phyloP scores from a whole-genome alignment of 2,329 filamentous ascomycete genomes.

The Stylonectria norvegica region DNA sequence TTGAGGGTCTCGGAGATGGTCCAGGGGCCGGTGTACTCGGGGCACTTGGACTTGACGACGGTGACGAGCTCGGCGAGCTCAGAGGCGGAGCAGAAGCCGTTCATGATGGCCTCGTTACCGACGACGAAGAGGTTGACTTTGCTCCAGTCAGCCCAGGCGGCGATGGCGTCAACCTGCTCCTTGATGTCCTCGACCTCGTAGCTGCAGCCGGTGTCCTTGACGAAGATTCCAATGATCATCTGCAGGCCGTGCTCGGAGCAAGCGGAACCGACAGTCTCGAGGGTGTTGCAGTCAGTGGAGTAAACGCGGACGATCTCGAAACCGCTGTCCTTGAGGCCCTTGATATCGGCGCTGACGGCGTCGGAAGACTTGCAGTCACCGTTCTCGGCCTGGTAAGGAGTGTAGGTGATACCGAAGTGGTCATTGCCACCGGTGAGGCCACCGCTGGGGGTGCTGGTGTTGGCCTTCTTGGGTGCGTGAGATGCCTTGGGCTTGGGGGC shows the following conservation, averaged over 20 bases:
- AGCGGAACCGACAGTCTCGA: constrained; percentile 70
- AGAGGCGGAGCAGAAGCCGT: constrained; percentile 60
- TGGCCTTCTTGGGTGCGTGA: too few species aligned
- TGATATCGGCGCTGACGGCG: constrained; percentile 60
- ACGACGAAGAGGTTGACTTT: constrained; percentile 77
- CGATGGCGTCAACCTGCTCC: constrained; percentile 71
- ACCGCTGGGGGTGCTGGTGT: constrained; percentile 22
- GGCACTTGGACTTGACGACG: constrained; percentile 63
- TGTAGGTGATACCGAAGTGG: constrained; percentile 77
- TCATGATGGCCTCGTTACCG: constrained; percentile 88
- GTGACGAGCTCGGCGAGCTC: constrained; percentile 70
- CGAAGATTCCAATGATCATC: constrained; percentile 85
- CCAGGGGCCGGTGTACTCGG: constrained; percentile 69
- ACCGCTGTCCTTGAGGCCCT: constrained; percentile 59
- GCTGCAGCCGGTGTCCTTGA: constrained; percentile 62
- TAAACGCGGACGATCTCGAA: constrained; percentile 78
- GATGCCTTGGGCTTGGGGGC: constrained; percentile 22
- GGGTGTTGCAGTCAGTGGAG: constrained; percentile 84
- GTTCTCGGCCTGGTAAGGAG: constrained; percentile 59
- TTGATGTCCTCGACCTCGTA: constrained; percentile 59
- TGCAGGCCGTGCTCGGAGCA: constrained; percentile 64
- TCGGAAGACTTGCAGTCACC: constrained; percentile 62
- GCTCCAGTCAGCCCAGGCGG: constrained; percentile 69
- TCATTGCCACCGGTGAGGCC: constrained; percentile 42
- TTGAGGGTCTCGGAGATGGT: constrained; percentile 86